Percentiles rank a stretch among this genome's conserved stretches.
phyloP scores from a whole-genome alignment of 164 flowering plant genomes.

The Magnolia kwangsiensis region DNA sequence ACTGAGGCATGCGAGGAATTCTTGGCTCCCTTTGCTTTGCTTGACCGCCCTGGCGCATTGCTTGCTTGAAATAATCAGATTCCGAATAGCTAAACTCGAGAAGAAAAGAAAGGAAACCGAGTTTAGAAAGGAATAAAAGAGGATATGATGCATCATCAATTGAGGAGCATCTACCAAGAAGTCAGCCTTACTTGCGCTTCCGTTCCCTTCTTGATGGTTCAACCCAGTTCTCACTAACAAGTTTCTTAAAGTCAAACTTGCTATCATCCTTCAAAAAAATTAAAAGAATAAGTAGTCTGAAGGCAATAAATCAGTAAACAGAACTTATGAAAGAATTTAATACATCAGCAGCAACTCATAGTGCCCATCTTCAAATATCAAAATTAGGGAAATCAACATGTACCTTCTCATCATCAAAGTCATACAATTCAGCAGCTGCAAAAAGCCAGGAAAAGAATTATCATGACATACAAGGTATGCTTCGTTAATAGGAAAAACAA shows the following conservation, averaged over 20 bases:
- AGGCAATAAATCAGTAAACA: not conserved
- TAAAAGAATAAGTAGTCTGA: not conserved
- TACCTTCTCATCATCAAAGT: constrained; percentile 95
- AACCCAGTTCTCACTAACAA: constrained; percentile 92
- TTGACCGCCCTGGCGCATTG: constrained; percentile 95
- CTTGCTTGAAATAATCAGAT: constrained; percentile 97
- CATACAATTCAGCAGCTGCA: constrained; percentile 93
- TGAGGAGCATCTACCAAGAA: not conserved
- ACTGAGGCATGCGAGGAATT: constrained; percentile 98
- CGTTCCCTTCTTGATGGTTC: constrained; percentile 97
- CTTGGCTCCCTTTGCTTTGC: constrained; percentile 91
- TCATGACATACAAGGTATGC: not conserved
- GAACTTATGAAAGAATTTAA: not conserved
- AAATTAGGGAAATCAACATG: not conserved
- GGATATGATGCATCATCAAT: too few relatives aligned
- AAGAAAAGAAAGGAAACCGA: not conserved
- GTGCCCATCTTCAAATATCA: not conserved
- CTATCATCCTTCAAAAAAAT: constrained; percentile 55
- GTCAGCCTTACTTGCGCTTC: constrained; percentile 76
- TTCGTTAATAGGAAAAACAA: not conserved
- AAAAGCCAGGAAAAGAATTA: constrained; percentile 9
- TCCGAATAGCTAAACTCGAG: constrained; percentile 59
- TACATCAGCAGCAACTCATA: too few relatives aligned
- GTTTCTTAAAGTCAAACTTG: constrained; percentile 91
- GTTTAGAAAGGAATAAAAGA: not conserved